Percentiles rank a stretch among this genome's conserved stretches.
phyloP scores from a whole-genome alignment of 1,139 yeast species.

The Yamadazyma blattariae region DNA sequence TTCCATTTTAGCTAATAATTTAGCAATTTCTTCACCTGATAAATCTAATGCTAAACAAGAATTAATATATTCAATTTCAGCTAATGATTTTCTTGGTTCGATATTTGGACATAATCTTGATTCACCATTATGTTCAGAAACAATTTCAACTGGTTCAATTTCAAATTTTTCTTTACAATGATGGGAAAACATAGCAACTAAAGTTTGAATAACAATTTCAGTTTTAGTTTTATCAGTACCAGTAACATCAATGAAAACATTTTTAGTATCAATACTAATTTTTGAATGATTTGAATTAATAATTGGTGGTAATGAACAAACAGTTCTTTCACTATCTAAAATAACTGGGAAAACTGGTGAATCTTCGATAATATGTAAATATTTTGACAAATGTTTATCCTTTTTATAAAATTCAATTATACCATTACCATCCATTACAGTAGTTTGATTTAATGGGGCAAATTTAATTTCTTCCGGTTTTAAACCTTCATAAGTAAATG shows the following conservation, averaged over 20 bases:
- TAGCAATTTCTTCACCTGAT: slow-evolving; percentile 63
- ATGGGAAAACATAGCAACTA: slow-evolving; percentile 94
- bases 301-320: slow-evolving; percentile 94
- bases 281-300: slow-evolving; percentile 92
- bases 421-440: slow-evolving; percentile 71
- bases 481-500: slow-evolving; percentile 86
- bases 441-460: slow-evolving; percentile 81
- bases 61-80: slow-evolving; percentile 84
- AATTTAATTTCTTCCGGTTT: slow-evolving; percentile 77
- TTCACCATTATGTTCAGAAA: slow-evolving; percentile 79
- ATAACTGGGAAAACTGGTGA: slow-evolving; percentile 91
- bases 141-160: slow-evolving; percentile 84
- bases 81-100: slow-evolving; percentile 62
- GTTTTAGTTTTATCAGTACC: slow-evolving; percentile 95
- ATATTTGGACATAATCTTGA: slow-evolving; percentile 77
- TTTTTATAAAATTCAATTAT: slow-evolving; percentile 87
- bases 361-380: slow-evolving; percentile 81
- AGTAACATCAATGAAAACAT: slow-evolving; percentile 90
- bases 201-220: slow-evolving; percentile 84
- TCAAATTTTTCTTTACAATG: slow-evolving; percentile 76
- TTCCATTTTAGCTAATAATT: slow-evolving; percentile 78
- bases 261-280: slow-evolving; percentile 78
- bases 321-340: slow-evolving; percentile 71
- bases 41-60: slow-evolving; percentile 83
- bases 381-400: slow-evolving; percentile 88